Base-by-base conservation (phyloP, 371 early-diverging fungal genomes). In the Capillidium heterosporum region DNA sequence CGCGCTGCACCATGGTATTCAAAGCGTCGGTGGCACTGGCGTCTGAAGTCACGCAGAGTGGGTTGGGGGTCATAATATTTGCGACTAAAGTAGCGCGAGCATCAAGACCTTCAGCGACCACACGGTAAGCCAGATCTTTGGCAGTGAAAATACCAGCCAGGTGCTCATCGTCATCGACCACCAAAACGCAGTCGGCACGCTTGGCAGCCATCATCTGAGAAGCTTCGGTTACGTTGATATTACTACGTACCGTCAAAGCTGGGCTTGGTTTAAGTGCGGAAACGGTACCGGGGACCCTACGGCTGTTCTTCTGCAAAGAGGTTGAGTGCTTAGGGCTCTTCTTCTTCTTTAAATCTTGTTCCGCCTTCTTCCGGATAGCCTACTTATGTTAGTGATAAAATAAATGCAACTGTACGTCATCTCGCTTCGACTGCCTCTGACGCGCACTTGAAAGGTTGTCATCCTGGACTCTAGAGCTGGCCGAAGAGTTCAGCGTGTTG, bases 171-270 rank as follows among this genome's bases (percentile, higher is more conserved):
- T 80, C 77, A 66, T 91, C 85, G n/a, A 91, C 86, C 17, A 89
- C 89, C 11, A 93, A 71, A 54, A 84, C 89, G 62, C 92, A 91
- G 67, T 96, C 95, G 19, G 87, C 82, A n/a, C 95, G 75, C 68
- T 91, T 94, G 32, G 95, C 95, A n/a, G 97, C 92, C 95, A 96
- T 94, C 43, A 92, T 74, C 68, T 90, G 95, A 21, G 95, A 86
- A 0, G 92, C 92, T 65, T 95, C 91, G 41, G 86, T 78, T 32
- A 95, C 89, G 28, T 84, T 73, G 62, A 90, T 81, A 15, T 78
- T 78, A 52, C 94, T 91, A 52, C 83, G 77, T 48, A 92, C 87
- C 2, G 91, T 93, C 60, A 95, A 72, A 11, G 96, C 92, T 35
- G 83, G 81, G 0, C 84, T 75, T 19, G 84, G 93, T 29, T 81